A percentile compares a stretch with the other conserved stretches of the same genome.
Conservation (phyloP, 345 rosid species). For the Alliaria petiolata region DNA sequence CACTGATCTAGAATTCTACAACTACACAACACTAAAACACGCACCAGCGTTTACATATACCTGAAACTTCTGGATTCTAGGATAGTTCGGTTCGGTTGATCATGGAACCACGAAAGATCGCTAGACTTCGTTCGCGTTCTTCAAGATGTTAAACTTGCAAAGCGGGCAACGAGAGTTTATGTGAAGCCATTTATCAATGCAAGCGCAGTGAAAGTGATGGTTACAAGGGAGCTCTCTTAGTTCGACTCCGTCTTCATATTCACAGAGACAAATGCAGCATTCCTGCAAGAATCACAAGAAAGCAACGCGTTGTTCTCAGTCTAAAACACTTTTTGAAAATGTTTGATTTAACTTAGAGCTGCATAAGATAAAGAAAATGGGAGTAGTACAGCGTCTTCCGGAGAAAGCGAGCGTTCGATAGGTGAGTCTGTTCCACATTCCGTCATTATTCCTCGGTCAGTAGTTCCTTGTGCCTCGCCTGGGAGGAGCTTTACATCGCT, state of each 20-base stretch:
- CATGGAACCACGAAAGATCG: neutral
- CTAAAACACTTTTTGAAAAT: neutral
- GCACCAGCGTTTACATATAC: constrained; percentile 16
- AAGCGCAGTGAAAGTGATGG: constrained; percentile 89
- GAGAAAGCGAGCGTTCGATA: constrained; percentile 51
- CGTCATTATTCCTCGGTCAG: constrained; percentile 77
- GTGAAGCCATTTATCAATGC: constrained; percentile 91
- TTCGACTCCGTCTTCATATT: constrained; percentile 89
- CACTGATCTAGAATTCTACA: neutral
- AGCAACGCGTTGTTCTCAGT: neutral
- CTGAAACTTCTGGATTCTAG: constrained; percentile 9
- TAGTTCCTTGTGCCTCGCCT: too few species aligned
- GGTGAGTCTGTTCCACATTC: constrained; percentile 79
- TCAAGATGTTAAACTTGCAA: constrained; percentile 89
- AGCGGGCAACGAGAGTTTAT: constrained; percentile 93
- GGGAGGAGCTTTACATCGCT: constrained; percentile 42
- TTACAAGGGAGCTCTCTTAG: constrained; percentile 89
- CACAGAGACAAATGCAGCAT: constrained; percentile 92
- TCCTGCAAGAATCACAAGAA: constrained; percentile 45
- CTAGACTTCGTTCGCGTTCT: constrained; percentile 71
- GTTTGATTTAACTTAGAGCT: neutral
- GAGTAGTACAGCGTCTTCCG: constrained; percentile 77
- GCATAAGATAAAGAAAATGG: neutral
- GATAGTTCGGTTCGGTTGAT: neutral
- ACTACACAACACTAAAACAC: constrained; percentile 13